Conservation (phyloP, 2,329 filamentous ascomycete genomes). For the Pezicula neosporulosa region DNA sequence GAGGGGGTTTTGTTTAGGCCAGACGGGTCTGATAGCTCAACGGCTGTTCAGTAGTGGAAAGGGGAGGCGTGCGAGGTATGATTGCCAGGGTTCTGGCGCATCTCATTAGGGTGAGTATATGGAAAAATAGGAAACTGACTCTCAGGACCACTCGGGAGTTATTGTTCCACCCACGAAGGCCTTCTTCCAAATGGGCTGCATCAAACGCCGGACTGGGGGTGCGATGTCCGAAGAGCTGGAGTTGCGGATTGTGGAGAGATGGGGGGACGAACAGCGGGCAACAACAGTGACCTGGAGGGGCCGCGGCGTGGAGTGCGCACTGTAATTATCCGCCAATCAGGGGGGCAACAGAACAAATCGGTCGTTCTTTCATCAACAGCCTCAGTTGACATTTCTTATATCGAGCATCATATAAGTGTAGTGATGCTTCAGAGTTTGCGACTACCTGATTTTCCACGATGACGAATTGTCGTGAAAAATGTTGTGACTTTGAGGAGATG, state of each 20-base stretch:
- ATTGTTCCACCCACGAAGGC: slow-evolving; percentile 18
- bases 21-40: neutral
- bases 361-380: too few relatives aligned
- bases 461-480: too few relatives aligned
- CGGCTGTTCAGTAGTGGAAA: slow-evolving; percentile 1
- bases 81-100: too few relatives aligned
- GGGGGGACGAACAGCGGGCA: neutral
- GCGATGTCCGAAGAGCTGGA: slow-evolving; percentile 9
- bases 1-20: neutral
- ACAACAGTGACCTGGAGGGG: neutral
- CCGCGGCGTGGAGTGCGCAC: neutral
- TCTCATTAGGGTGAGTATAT: neutral
- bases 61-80: neutral
- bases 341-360: too few relatives aligned
- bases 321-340: slow-evolving; percentile 1
- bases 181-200: neutral
- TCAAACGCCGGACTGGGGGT: slow-evolving; percentile 1
- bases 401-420: too few relatives aligned
- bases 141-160: slow-evolving; percentile 8
- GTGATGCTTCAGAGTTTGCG: too few relatives aligned
- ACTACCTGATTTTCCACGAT: too few relatives aligned
- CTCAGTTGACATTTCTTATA: too few relatives aligned
- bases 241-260: slow-evolving; percentile 3
- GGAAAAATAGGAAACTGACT: slow-evolving; percentile 3
- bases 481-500: too few relatives aligned